phyloP scores from a whole-genome alignment of 1,284 basidiomycete genomes.

The Vanrija sp. region DNA sequence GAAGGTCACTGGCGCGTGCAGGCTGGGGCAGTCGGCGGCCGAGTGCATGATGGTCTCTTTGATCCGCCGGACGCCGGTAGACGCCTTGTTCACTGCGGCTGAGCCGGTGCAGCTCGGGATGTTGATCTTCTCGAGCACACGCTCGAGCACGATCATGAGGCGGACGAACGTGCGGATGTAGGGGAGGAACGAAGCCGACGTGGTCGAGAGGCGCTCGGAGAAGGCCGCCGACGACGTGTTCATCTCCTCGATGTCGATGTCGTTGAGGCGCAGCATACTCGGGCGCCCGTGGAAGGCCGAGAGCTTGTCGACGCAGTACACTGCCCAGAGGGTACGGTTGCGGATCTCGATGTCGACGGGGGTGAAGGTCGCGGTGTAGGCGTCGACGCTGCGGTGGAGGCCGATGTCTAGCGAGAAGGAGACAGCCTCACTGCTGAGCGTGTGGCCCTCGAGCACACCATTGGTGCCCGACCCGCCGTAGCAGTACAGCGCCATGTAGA shows the following conservation, averaged over 20 bases:
- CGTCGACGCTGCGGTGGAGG: constrained; percentile 1
- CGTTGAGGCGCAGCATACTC: neutral
- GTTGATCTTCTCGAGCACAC: constrained; percentile 3
- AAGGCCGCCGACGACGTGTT: neutral
- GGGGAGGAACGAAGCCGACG: neutral
- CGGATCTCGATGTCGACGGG: constrained; percentile 3
- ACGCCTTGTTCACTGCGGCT: neutral
- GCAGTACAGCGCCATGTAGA: constrained; percentile 3
- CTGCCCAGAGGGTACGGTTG: constrained; percentile 3
- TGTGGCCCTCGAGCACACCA: constrained; percentile 2
- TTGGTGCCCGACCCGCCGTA: constrained; percentile 1
- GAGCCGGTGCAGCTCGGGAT: constrained; percentile 2
- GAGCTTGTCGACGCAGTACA: constrained; percentile 5
- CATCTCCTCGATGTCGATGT: constrained; percentile 1
- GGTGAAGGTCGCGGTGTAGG: neutral
- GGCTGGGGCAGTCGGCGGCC: neutral
- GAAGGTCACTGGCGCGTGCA: neutral
- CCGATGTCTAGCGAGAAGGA: neutral
- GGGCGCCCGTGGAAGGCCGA: constrained; percentile 2
- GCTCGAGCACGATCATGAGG: constrained; percentile 1
- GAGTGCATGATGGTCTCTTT: neutral
- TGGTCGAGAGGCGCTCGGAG: neutral
- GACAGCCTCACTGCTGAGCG: constrained; percentile 4
- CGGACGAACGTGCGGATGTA: neutral
- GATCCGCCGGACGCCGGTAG: neutral